Evolutionary conservation across 441 rosid species (phyloP).

Genomic region (Breynia disticha): DNA sequence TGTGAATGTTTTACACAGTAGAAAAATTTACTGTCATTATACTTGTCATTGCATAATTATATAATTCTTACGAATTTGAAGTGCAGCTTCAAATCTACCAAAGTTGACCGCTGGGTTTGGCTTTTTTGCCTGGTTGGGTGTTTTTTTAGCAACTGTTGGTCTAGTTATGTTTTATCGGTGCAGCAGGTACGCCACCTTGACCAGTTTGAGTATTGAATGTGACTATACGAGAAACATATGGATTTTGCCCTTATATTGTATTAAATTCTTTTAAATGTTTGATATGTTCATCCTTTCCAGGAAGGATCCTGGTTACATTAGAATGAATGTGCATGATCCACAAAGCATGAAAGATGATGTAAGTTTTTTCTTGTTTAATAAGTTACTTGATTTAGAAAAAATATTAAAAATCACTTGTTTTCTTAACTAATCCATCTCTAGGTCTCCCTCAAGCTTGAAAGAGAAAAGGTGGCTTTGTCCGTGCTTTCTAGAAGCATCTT

Average conservation of each 20-base stretch:
- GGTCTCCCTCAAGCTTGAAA: neutral
- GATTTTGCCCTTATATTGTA: neutral
- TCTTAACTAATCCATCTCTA: neutral
- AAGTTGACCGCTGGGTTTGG: constrained; percentile 67
- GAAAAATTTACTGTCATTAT: neutral
- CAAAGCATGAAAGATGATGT: constrained; percentile 89
- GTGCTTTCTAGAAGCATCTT: no score
- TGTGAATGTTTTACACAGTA: constrained; percentile 4
- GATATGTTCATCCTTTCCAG: constrained; percentile 33
- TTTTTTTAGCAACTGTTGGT: constrained; percentile 64
- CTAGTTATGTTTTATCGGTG: constrained; percentile 76
- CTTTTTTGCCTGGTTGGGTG: constrained; percentile 82
- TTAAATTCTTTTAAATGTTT: neutral
- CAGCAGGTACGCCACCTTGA: constrained; percentile 53
- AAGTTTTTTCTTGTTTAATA: constrained; percentile 28
- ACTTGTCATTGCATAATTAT: constrained; percentile 2
- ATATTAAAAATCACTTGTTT: constrained; percentile 8
- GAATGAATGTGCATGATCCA: constrained; percentile 66
- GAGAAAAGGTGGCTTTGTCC: neutral
- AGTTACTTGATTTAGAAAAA: no score
- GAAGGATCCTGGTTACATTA: constrained; percentile 93
- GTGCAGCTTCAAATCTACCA: constrained; percentile 71
- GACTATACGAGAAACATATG: neutral
- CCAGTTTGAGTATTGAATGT: neutral
- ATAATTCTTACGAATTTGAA: constrained; percentile 9